phyloP scores from a whole-genome alignment of 2,329 filamentous ascomycete genomes.

The Zasmidium cellare region DNA sequence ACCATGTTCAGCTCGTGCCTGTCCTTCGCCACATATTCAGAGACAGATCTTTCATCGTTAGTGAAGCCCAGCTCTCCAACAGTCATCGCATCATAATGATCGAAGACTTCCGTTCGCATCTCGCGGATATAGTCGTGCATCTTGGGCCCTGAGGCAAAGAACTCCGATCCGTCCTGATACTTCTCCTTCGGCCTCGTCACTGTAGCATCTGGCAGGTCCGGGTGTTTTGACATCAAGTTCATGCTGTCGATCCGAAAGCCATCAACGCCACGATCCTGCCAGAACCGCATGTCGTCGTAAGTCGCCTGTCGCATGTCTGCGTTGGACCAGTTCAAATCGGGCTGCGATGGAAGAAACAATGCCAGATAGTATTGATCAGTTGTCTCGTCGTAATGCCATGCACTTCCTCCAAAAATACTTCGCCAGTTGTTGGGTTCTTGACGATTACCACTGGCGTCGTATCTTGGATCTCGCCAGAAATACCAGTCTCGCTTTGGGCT shows the following conservation, averaged over 20 bases:
- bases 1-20: conserved; percentile 67
- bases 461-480: conserved; percentile 62
- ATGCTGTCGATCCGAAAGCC: conserved; percentile 51
- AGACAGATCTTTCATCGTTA: conserved; percentile 34
- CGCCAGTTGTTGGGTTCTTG: conserved; percentile 59
- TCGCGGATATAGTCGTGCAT: conserved; percentile 51
- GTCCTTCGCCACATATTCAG: conserved; percentile 48
- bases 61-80: conserved; percentile 52
- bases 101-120: conserved; percentile 41
- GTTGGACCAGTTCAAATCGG: conserved; percentile 51
- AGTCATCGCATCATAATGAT: conserved; percentile 51
- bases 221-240: conserved; percentile 48
- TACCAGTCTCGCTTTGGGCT: conserved; percentile 64
- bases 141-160: conserved; percentile 36
- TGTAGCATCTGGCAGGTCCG: conserved; percentile 43
- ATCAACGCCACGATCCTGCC: conserved; percentile 43
- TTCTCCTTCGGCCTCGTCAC: conserved; percentile 32
- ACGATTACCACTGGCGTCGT: conserved; percentile 54
- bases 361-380: conserved; percentile 50
- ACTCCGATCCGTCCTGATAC: conserved; percentile 15
- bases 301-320: conserved; percentile 44
- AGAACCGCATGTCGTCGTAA: conserved; percentile 48
- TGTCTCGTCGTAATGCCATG: conserved; percentile 47
- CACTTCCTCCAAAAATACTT: conserved; percentile 39
- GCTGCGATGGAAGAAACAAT: conserved; percentile 47